Base-by-base conservation (phyloP, 1,284 basidiomycete genomes). In the Fistulinella staudtii region DNA sequence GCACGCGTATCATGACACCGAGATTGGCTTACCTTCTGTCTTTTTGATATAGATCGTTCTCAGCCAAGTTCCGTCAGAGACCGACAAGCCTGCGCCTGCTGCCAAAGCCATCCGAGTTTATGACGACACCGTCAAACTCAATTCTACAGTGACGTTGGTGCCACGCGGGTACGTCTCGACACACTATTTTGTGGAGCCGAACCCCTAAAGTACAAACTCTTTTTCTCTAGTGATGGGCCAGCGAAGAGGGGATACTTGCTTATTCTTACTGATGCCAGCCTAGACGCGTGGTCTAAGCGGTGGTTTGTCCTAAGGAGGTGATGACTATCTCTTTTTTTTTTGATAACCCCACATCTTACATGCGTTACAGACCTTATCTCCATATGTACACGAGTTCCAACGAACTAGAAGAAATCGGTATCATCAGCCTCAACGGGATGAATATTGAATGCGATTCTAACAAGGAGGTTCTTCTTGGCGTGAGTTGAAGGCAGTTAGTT, bases 301-400 rank as follows among this genome's bases (percentile, higher is more conserved):
- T 92, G 87, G 81, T 93, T 95, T 61, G 88, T 93, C 11, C 74
- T 98, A n/a, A 79, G 83, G 61, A 79, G 93, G 91, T 90, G 56
- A 52, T 71, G 55, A 27, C 22, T 20, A 31, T 34, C 14, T 47
- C 28, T 10, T 33, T 46, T 44, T 20, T n/a, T n/a, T n/a, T 11
- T 25, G 24, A 23, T 15, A 27, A 23, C 3, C 10, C 7, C 17
- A 8, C 20, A 38, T 5, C 15, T 35, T 18, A 50, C 17, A 25
- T 43, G 13, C 2, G 18, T 47, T 48, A 2, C 53, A 90, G 92
- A 58, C 95, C 95, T 0, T 94, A 95, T 66, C 75, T 98, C 5
- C 84, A 93, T 58, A 75, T 97, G 45, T 96, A 94, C 69, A 74
- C 79, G 23, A 80, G 82, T 52, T 85, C 82, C 8, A 82, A 82